Base-by-base conservation (phyloP, 257 asterid genomes). In the Verbascum thapsus region DNA sequence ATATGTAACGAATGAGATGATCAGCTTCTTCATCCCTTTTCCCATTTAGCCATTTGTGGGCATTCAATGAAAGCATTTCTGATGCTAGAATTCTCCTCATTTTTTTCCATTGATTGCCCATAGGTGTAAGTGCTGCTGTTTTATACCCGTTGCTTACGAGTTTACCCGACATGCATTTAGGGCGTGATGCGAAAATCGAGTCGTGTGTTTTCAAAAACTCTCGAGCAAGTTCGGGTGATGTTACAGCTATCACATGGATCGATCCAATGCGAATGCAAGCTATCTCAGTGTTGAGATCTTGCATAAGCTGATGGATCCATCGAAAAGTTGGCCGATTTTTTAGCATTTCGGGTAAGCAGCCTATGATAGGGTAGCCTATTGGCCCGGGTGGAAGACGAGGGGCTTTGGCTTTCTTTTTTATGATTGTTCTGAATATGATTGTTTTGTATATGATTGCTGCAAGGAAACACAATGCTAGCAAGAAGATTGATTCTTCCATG, bases 1-100 rank as follows among this genome's bases (percentile, higher is more conserved):
- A 40, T 0, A 71, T 15, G 44, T 53, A 64, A n/a, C 16, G 35
- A 1, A 58, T 16, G 3, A 63, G 54, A 8, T 71, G 41, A 41
- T 71, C 67, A 11, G 71, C 76, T 61, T 77, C 82, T 15, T 64
- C 61, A 10, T 53, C 3, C 10, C 84, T 30, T 34, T 79, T 79
- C 1, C 8, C 19, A 0, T 61, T 74, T 12, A 64, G 63, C 76
- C 74, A 56, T 3, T 8, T 8, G 47, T 66, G 73, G 43, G 10
- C 54, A 5, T 71, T 17, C 0, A 75, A 38, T 0, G 82, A 73
- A 12, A 80, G 72, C 39, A 80, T 66, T 5, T 74, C 32, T 0
- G 61, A 58, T 13, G 39, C 40, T 2, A 80, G 4, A 15, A 67
- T 13, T 44, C 47, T 60, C 39, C 68, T 63, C 80, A 76, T 67